Conservation (phyloP, 169 alveolate species). For the Pseudocohnilembus persalinus region DNA sequence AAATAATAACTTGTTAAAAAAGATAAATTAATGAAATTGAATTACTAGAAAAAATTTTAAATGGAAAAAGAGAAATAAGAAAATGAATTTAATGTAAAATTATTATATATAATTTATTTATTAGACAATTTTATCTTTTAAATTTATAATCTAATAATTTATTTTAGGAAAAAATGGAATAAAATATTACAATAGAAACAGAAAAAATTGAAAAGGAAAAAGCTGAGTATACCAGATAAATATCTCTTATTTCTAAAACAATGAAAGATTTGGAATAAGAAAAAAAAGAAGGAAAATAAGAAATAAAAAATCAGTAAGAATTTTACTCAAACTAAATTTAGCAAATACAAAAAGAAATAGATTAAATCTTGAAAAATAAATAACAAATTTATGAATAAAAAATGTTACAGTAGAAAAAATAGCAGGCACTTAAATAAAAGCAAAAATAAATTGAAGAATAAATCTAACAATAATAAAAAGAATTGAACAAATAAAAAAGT, state of each 20-base stretch:
- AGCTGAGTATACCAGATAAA: not conserved
- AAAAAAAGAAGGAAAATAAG: not conserved
- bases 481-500: too few relatives aligned
- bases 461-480: too few relatives aligned
- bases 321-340: not conserved
- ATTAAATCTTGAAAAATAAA: too few relatives aligned
- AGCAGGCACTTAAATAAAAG: not conserved
- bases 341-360: not conserved
- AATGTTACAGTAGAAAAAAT: too few relatives aligned
- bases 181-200: not conserved
- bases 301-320: not conserved
- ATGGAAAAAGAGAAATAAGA: not conserved
- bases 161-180: not conserved
- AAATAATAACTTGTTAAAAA: too few relatives aligned
- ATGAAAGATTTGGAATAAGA: not conserved
- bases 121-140: not conserved
- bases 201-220: not conserved
- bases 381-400: not conserved
- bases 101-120: too few relatives aligned
- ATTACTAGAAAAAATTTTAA: not conserved
- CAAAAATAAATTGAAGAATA: not conserved
- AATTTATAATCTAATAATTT: too few relatives aligned
- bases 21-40: not conserved
- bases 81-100: not conserved
- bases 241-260: not conserved